Base-by-base conservation (phyloP, 768 basidiomycete genomes). In the Panaeolus papilionaceus region DNA sequence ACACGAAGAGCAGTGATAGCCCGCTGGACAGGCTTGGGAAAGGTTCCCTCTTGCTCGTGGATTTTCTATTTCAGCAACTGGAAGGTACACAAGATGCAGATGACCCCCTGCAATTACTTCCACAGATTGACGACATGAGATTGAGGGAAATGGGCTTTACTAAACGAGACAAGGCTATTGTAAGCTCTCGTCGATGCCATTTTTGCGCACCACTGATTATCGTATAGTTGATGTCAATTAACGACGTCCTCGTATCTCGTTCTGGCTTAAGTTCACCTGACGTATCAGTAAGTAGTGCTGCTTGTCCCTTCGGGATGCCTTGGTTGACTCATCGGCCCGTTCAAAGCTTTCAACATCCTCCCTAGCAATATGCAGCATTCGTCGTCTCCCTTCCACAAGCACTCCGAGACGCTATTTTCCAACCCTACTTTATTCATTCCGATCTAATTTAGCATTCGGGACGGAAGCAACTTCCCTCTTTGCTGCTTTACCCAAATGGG, bases 81-180 rank as follows among this genome's bases (percentile, higher is more conserved):
- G 71, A 68, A 26, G 64, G 71, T 4, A 66, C 76, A 47, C 74
- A 77, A 18, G 73, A 71, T 6, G 79, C 76, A 62, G 91, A 92
- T 71, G 82, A 85, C 14, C 81, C 92, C 23, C 75, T 80, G n/a
- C 78, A 84, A 12, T 74, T 82, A 23, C 80, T 71, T 67, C 74
- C 66, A 64, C 71, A 63, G 42, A 70, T 75, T 38, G 68, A 63
- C 14, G 84, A 86, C 49, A 70, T 73, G 0, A 84, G 86, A 45
- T 76, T 91, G 58, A 88, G 83, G 70, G 81, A 79, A 45, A 77
- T 78, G 2, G 89, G 88, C 0, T 73, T 92, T 10, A 79, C 80
- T 39, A 89, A 87, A 73, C 84, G 86, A 37, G 93, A 94, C 67
- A 81, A 84, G 33, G 71, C 75, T 9, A 74, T 84, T 66, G 92